phyloP scores from a whole-genome alignment of 306 rosid genomes.

The Vigna unguiculata region DNA sequence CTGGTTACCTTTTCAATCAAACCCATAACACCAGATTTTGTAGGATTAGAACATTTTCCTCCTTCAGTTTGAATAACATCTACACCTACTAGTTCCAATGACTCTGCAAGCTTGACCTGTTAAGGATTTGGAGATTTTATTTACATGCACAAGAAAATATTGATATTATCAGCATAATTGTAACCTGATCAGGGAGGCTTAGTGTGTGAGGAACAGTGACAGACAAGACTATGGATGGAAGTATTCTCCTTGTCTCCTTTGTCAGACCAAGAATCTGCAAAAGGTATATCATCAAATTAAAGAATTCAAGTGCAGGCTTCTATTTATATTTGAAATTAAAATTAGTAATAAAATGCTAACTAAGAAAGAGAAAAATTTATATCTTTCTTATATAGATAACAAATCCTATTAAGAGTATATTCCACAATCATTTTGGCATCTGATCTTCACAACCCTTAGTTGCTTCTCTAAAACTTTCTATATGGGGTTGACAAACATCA shows the following conservation, averaged over 20 bases:
- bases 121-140: slow-evolving; percentile 20
- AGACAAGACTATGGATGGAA: slow-evolving; percentile 77
- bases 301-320: not conserved
- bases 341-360: not conserved
- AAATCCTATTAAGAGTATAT: not conserved
- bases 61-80: slow-evolving; percentile 97
- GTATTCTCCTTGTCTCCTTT: slow-evolving; percentile 76
- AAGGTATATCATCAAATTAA: slow-evolving; percentile 3
- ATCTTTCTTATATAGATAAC: not conserved
- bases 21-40: slow-evolving; percentile 84
- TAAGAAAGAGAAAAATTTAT: not conserved
- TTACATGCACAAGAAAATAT: slow-evolving; percentile 7
- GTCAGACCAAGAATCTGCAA: slow-evolving; percentile 78
- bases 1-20: slow-evolving; percentile 86
- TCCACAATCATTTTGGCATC: not conserved
- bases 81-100: slow-evolving; percentile 80
- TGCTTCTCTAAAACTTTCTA: not conserved
- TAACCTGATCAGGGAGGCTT: slow-evolving; percentile 94
- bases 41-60: slow-evolving; percentile 86
- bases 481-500: not conserved
- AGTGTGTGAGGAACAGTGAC: slow-evolving; percentile 96
- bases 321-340: not conserved
- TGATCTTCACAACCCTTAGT: not conserved
- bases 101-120: slow-evolving; percentile 94
- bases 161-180: slow-evolving; percentile 3